Conservation (phyloP, 768 basidiomycete species). For the Pleurotus tuber-regium region DNA sequence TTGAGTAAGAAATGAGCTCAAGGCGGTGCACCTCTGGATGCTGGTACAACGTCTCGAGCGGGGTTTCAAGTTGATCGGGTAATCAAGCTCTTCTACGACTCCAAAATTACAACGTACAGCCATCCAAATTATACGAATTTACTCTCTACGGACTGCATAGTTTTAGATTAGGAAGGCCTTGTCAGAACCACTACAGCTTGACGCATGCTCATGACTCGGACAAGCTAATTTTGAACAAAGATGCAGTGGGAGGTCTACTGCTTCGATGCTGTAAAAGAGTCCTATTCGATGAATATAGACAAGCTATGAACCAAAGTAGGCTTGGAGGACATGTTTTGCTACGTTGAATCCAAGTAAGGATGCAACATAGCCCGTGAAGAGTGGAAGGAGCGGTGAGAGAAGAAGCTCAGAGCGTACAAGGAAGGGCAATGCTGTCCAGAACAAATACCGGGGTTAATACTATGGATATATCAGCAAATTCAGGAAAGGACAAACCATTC, state of each 20-base stretch:
- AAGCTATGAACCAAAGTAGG: conserved; percentile 65
- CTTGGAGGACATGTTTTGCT: conserved; percentile 72
- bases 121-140: too few relatives aligned
- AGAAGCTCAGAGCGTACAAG: conserved; percentile 86
- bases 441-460: too few relatives aligned
- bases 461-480: too few relatives aligned
- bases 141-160: too few relatives aligned
- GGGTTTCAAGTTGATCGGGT: conserved; percentile 2
- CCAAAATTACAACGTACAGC: too few relatives aligned
- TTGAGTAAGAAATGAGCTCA: background rate
- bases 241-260: too few relatives aligned
- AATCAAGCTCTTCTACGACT: background rate
- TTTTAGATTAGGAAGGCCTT: too few relatives aligned
- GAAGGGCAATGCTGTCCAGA: conserved; percentile 82
- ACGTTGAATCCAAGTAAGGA: conserved; percentile 92
- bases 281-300: background rate
- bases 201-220: too few relatives aligned
- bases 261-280: too few relatives aligned
- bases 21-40: too few relatives aligned
- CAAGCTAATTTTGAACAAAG: too few relatives aligned
- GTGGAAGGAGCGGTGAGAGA: conserved; percentile 84
- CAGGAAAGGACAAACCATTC: conserved; percentile 69
- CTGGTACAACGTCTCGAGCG: background rate
- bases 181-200: too few relatives aligned
- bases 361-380: conserved; percentile 82